Base-by-base conservation (phyloP, 495 filamentous ascomycete genomes). In the Penicillium psychrofluorescens region DNA sequence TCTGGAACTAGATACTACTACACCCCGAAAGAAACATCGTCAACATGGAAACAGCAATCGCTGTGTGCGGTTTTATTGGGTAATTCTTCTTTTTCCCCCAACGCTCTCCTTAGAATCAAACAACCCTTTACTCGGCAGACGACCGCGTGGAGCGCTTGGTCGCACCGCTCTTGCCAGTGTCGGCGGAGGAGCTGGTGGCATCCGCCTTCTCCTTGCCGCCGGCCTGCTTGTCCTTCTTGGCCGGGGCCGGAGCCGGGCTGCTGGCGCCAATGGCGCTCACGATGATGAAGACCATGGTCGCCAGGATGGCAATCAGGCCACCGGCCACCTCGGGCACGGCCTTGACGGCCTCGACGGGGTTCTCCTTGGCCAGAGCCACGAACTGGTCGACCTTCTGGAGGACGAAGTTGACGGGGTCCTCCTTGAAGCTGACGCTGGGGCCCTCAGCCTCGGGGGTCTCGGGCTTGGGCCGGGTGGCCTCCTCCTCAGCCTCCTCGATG, bases 311-410 rank as follows among this genome's bases (percentile, higher is more conserved):
- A 57, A 71, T 79, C 56, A 95, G 63, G 53, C 81, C 84, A 62
- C 82, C 90, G 49, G 88, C 88, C 54, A 95, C 80, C 63, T 95
- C 94, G 46, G 94, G 94, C 40, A 94, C 82, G 50, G 85, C 86
- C 73, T 90, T 89, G 67, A 91, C 76, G 38, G 94, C 94, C 67
- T 90, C 76, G 58, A 99, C 50, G 35, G 94, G 94, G 64, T 97
- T 85, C 49, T 80, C 79, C 76, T 90, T 83, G 64, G 81, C 85
- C 55, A 95, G 83, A 47, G 80, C 83, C 41, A 89, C 58, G 77
- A 95, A 97, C 44, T 87, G 76, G 59, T 95, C 83, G 47, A 94
- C 68, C 78, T 95, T 95, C 79, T 95, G 88, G 63, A 80, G 84
- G 71, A 95, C 74, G 70, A 89, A 97, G 59, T 65, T 67, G 44